Evolutionary conservation across 169 alveolate genomes (phyloP).

Genomic region (Prorocentrum cordatum): DNA sequence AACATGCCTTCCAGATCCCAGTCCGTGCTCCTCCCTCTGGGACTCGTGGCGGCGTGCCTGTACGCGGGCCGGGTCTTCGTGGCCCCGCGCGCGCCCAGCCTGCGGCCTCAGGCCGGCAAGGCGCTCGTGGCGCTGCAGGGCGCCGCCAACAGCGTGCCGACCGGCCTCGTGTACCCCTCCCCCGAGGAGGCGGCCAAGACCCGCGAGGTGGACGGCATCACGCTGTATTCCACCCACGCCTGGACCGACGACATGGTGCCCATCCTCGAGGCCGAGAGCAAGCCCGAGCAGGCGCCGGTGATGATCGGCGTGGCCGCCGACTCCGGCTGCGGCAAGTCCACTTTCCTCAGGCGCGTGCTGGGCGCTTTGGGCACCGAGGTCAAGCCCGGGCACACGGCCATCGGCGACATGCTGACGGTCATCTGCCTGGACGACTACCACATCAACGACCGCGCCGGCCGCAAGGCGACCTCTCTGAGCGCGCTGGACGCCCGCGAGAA

Average conservation of each 20-base stretch:
- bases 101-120: neutral
- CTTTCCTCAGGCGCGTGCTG: constrained; percentile 43
- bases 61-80: neutral
- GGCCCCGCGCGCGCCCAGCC: neutral
- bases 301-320: constrained; percentile 60
- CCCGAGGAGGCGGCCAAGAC: neutral
- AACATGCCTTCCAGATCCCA: too few species aligned
- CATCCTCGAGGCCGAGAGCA: neutral
- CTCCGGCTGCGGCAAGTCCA: constrained; percentile 64
- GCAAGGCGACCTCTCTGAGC: constrained; percentile 44
- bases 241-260: constrained; percentile 58
- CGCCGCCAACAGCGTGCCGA: constrained; percentile 21
- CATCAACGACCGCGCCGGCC: constrained; percentile 69
- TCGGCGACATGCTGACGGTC: neutral
- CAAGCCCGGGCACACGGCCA: neutral
- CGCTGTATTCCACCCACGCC: constrained; percentile 56
- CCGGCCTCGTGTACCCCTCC: constrained; percentile 59
- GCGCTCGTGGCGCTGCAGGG: neutral
- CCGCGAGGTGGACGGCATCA: constrained; percentile 59
- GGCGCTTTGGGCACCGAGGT: constrained; percentile 64
- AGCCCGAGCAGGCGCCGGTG: constrained; percentile 34
- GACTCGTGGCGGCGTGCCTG: too few species aligned
- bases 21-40: too few species aligned
- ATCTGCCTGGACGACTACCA: constrained; percentile 61
- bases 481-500: constrained; percentile 60